Base-by-base conservation (phyloP, 2,329 filamentous ascomycete species). In the Ustulina deusta region DNA sequence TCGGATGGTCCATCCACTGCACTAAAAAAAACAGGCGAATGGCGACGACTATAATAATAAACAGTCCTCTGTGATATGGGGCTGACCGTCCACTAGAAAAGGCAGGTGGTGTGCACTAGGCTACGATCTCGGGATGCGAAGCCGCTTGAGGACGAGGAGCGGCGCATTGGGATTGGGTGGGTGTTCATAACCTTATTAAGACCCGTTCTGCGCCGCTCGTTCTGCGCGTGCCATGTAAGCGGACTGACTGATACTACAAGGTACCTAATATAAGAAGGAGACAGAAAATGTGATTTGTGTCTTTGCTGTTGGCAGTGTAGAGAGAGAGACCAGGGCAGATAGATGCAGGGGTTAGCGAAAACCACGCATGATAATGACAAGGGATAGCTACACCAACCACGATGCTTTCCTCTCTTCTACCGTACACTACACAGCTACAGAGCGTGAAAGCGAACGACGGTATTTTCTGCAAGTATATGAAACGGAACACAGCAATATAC, bases 61-160 rank as follows among this genome's bases (percentile, higher is more conserved):
- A 49, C 36, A 22, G 17, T 61, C 46, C 58, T 61, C 20, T 32
- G 11, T 51, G 34, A 42, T 49, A 46, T 40, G 57, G 46, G 44
- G 57, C 46, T 40, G 44, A 60, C 52, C 34, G 57, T 51, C 36
- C 57, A 59, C 32, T 29, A 27, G 44, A 46, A n/a, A 44, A 20
- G 42, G 42, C 42, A 46, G 42, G 42, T 46, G 15, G 20, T 13
- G n/a, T 13, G 34, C 11, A 36, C 34, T 48, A 13, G 32, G 25
- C 25, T 38, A 46, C 59, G 59, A 62, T 63, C 61, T 62, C 27
- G 54, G 51, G 51, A 54, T 63, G 40, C 61, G 61, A 56, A 49
- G 32, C 61, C 22, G 20, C 17, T 34, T 22, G 32, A 15, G 51
- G 46, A 32, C n/a, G 40, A 29, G 20, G 46, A n/a, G 17, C 6